A percentile compares a stretch with the other conserved stretches of the same genome.
These are phyloP conservation scores for Onygenales sp. DNA, from an alignment of 2,329 filamentous ascomycete genomes.

Conservation along the genomic window DNA sequence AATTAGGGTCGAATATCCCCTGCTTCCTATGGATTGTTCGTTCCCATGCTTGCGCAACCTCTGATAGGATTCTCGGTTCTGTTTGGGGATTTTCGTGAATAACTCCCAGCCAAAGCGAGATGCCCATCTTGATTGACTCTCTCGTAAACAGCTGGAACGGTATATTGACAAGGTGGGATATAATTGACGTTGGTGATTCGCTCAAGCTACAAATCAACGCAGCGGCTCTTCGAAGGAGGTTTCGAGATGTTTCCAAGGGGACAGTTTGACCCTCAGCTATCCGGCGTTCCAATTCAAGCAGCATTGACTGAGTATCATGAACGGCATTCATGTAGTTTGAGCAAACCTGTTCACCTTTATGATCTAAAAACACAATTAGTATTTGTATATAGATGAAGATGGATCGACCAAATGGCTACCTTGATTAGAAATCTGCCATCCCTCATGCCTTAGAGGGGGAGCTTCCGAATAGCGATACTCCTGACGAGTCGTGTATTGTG, in stretches of 20 bases:
- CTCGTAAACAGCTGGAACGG: conserved; percentile 91
- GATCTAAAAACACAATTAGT: not conserved
- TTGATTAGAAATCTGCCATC: not conserved
- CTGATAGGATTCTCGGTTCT: conserved; percentile 73
- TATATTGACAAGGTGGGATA: conserved; percentile 81
- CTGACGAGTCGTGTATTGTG: conserved; percentile 93
- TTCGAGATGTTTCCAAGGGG: conserved; percentile 64
- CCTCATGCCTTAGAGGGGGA: conserved; percentile 24
- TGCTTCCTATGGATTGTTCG: conserved; percentile 64
- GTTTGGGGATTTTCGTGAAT: conserved; percentile 91
- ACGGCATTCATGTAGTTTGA: conserved; percentile 1
- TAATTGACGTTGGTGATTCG: conserved; percentile 66
- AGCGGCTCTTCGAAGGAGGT: conserved; percentile 74
- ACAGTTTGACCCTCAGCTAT: conserved; percentile 61
- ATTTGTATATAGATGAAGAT: conserved; percentile 39
- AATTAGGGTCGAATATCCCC: conserved; percentile 68
- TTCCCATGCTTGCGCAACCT: conserved; percentile 89
- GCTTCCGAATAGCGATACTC: conserved; percentile 85
- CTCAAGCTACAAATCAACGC: conserved; percentile 73
- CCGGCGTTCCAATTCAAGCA: conserved; percentile 8
- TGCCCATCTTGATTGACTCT: conserved; percentile 87
- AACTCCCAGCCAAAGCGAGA: conserved; percentile 92
- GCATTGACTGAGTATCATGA: conserved; percentile 3
- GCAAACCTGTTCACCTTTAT: not conserved
- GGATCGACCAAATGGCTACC: conserved; percentile 29